Percentiles rank a stretch among this genome's conserved stretches.
phyloP scores from a whole-genome alignment of 192 early-diverging fungal species.

The Coemansia javaensis region DNA sequence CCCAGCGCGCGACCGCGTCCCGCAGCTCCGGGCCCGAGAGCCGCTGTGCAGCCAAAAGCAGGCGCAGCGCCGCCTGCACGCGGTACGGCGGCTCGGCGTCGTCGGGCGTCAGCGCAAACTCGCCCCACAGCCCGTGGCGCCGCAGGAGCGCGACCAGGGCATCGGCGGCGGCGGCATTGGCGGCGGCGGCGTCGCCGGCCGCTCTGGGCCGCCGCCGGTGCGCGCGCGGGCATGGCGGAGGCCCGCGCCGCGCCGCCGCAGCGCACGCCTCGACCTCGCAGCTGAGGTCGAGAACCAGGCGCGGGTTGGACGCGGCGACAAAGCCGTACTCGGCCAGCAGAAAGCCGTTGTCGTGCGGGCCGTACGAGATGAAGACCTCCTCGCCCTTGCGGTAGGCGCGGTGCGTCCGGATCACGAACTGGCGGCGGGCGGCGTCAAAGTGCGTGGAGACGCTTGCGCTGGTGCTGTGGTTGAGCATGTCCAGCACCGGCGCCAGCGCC shows the following conservation, averaged over 20 bases:
- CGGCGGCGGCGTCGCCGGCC: too few relatives aligned
- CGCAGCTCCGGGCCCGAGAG: background rate
- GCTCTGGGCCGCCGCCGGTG: too few relatives aligned
- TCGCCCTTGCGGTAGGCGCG: slow-evolving; percentile 56
- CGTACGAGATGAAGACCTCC: slow-evolving; percentile 52
- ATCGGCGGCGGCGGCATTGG: slow-evolving; percentile 8
- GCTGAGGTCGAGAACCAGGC: slow-evolving; percentile 29
- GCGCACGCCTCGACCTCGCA: slow-evolving; percentile 13
- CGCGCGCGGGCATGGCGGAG: too few relatives aligned
- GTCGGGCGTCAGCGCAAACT: slow-evolving; percentile 18
- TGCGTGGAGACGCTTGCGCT: slow-evolving; percentile 49
- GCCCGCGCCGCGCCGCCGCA: too few relatives aligned
- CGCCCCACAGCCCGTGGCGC: slow-evolving; percentile 36
- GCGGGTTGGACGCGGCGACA: slow-evolving; percentile 25
- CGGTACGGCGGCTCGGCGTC: slow-evolving; percentile 31
- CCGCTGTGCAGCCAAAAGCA: slow-evolving; percentile 18
- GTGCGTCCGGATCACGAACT: slow-evolving; percentile 64
- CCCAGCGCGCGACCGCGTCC: background rate
- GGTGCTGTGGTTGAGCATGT: slow-evolving; percentile 69
- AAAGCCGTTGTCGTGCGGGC: slow-evolving; percentile 43
- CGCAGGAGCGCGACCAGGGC: slow-evolving; percentile 12
- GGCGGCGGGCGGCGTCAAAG: slow-evolving; percentile 18
- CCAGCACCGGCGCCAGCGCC: slow-evolving; percentile 69
- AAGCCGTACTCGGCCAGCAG: slow-evolving; percentile 50
- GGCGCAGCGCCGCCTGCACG: slow-evolving; percentile 24